These are phyloP conservation scores for Pseudocercospora fuligena DNA, from an alignment of 2,329 filamentous ascomycete species.

Conservation along the genomic window DNA sequence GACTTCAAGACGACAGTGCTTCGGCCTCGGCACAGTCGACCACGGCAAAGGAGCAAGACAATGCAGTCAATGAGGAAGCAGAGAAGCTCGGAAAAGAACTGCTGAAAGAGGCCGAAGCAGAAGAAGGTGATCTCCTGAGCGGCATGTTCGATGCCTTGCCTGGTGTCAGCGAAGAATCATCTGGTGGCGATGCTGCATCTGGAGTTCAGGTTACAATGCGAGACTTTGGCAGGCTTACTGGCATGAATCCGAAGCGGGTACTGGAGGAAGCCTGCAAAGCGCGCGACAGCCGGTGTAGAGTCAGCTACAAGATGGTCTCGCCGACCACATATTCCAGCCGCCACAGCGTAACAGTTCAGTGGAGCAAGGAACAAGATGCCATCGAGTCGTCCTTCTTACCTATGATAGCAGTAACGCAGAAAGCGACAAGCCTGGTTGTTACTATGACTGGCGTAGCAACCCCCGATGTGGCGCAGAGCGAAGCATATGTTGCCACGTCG, in stretches of 20 bases:
- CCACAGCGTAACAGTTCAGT: conserved; percentile 74
- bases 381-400: conserved; percentile 49
- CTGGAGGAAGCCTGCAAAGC: conserved; percentile 88
- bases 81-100: conserved; percentile 45
- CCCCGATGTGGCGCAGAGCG: conserved; percentile 78
- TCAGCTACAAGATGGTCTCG: conserved; percentile 73
- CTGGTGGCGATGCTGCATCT: conserved; percentile 42
- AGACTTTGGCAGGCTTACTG: conserved; percentile 83
- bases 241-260: conserved; percentile 74
- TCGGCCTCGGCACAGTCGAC: conserved; percentile 7
- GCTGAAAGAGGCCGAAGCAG: conserved; percentile 51
- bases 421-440: conserved; percentile 59
- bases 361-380: conserved; percentile 74
- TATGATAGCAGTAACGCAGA: conserved; percentile 52
- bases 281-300: conserved; percentile 71
- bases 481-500: conserved; percentile 80
- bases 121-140: conserved; percentile 62
- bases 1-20: conserved; percentile 29
- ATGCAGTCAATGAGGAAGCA: conserved; percentile 58
- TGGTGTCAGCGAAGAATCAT: conserved; percentile 37
- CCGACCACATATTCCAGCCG: conserved; percentile 75
- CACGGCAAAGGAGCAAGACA: background rate
- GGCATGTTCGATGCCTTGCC: conserved; percentile 59
- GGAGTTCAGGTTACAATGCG: conserved; percentile 63
- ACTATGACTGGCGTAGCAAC: conserved; percentile 78